Conservation (phyloP, 257 asterid genomes). For the Solanum chmielewskii region DNA sequence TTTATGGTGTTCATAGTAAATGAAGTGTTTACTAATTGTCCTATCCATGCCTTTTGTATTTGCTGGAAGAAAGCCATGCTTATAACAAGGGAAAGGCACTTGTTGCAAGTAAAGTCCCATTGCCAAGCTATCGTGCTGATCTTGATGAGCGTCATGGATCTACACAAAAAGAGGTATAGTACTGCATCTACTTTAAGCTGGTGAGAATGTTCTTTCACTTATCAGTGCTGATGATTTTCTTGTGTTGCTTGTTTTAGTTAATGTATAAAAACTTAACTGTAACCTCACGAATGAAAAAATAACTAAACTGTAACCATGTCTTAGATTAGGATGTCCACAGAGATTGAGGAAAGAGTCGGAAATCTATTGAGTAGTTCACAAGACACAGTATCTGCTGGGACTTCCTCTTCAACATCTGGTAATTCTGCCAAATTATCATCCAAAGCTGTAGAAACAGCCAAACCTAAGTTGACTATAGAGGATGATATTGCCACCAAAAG, state of each 20-base stretch:
- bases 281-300: background rate
- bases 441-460: slow-evolving; percentile 21
- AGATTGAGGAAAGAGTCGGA: slow-evolving; percentile 74
- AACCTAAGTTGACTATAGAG: slow-evolving; percentile 14
- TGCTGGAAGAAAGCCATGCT: slow-evolving; percentile 84
- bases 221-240: slow-evolving; percentile 1
- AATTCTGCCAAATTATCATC: slow-evolving; percentile 32
- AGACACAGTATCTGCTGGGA: slow-evolving; percentile 15
- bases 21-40: background rate
- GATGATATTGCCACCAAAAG: slow-evolving; percentile 30
- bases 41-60: slow-evolving; percentile 13
- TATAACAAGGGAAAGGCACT: slow-evolving; percentile 86
- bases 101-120: slow-evolving; percentile 81
- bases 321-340: slow-evolving; percentile 80
- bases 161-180: slow-evolving; percentile 65
- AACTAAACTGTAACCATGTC: background rate
- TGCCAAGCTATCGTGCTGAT: slow-evolving; percentile 96
- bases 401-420: slow-evolving; percentile 33
- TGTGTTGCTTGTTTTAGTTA: background rate
- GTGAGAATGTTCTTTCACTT: background rate
- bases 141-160: slow-evolving; percentile 92
- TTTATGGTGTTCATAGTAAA: background rate
- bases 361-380: slow-evolving; percentile 49
- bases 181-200: background rate
- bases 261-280: background rate